phyloP scores from a whole-genome alignment of 495 filamentous ascomycete genomes.

The Podospora appendiculata region DNA sequence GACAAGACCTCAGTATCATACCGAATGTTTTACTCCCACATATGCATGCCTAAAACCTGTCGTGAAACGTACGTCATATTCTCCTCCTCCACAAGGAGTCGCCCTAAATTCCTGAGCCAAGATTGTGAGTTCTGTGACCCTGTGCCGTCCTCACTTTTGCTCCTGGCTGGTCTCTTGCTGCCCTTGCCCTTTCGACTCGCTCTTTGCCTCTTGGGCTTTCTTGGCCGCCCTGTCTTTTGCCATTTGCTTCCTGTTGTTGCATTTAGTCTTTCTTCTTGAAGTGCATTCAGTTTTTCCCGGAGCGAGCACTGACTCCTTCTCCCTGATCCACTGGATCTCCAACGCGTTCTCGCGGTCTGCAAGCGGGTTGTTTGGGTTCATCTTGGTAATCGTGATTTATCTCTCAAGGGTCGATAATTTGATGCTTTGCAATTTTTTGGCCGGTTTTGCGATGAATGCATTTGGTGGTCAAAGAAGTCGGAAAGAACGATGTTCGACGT shows the following conservation, averaged over 20 bases:
- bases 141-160: background rate
- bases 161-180: background rate
- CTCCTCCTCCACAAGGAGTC: too few relatives aligned
- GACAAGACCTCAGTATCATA: too few relatives aligned
- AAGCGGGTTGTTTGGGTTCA: conserved; percentile 24
- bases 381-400: background rate
- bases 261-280: background rate
- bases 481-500: too few relatives aligned
- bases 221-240: conserved; percentile 12
- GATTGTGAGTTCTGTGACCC: too few relatives aligned
- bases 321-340: conserved; percentile 25
- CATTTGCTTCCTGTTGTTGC: conserved; percentile 9
- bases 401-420: background rate
- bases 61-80: too few relatives aligned
- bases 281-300: background rate
- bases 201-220: conserved; percentile 3
- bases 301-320: conserved; percentile 18
- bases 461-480: too few relatives aligned
- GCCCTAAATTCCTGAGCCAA: too few relatives aligned
- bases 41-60: too few relatives aligned
- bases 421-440: background rate
- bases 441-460: too few relatives aligned
- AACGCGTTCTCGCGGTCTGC: conserved; percentile 23
- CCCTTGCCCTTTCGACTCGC: background rate
- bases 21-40: too few relatives aligned